These are phyloP conservation scores for Chloropicon primus DNA, from an alignment of 139 green algal species.

Conservation along the genomic window DNA sequence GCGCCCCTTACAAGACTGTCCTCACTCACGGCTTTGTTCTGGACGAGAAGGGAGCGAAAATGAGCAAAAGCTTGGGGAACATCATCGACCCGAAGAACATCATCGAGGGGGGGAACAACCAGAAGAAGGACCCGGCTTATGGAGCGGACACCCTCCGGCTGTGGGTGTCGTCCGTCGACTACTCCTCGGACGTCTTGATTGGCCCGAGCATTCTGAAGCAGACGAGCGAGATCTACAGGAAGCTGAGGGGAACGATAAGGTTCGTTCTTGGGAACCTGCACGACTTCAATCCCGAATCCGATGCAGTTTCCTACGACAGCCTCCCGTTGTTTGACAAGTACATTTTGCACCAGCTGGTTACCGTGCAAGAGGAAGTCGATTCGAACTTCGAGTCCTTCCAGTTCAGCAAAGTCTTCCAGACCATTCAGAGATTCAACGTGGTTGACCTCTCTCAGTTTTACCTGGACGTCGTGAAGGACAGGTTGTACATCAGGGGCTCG, in stretches of 20 bases:
- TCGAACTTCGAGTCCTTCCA: conserved; percentile 62
- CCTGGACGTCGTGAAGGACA: conserved; percentile 89
- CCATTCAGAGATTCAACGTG: conserved; percentile 66
- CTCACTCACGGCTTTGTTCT: conserved; percentile 91
- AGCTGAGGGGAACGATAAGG: conserved; percentile 75
- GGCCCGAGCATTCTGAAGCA: conserved; percentile 37
- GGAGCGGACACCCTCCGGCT: conserved; percentile 89
- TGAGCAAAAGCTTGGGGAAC: conserved; percentile 89
- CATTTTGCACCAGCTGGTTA: conserved; percentile 22
- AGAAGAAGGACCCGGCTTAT: conserved; percentile 75
- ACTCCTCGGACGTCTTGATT: conserved; percentile 79
- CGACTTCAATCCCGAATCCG: conserved; percentile 51
- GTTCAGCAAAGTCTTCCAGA: conserved; percentile 54
- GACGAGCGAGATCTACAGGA: conserved; percentile 83
- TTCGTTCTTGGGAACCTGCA: conserved; percentile 91
- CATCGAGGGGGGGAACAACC: conserved; percentile 77
- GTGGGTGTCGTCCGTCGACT: conserved; percentile 92
- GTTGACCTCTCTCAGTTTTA: conserved; percentile 91
- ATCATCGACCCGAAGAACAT: conserved; percentile 82
- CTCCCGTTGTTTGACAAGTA: conserved; percentile 58
- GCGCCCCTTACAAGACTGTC: conserved; percentile 74
- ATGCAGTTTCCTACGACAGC: conserved; percentile 31
- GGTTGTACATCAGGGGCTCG: conserved; percentile 61
- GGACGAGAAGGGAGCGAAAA: conserved; percentile 82
- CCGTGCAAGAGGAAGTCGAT: conserved; percentile 37